Evolutionary conservation across 2,329 filamentous ascomycete genomes (phyloP).

Genomic region (Aspergillus brasiliensis): DNA sequence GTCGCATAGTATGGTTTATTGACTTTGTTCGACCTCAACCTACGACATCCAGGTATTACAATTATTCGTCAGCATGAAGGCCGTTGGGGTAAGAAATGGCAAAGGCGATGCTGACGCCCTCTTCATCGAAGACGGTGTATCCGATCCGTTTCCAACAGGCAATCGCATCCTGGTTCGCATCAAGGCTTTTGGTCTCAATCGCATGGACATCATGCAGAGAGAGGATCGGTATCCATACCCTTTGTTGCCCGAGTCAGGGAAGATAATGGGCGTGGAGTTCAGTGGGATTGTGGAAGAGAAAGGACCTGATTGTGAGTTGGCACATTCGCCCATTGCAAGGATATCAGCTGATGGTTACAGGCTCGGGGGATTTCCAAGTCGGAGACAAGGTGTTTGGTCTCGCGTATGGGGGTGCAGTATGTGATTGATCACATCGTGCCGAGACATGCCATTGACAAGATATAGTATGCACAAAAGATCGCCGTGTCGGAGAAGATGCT

Average conservation of each 20-base stretch:
- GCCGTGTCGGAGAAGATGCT: slow-evolving; percentile 76
- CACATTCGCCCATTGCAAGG: fast-evolving
- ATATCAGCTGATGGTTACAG: background rate
- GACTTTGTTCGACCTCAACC: too few relatives aligned
- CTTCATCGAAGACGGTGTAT: background rate
- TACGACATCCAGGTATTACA: background rate
- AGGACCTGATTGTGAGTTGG: background rate
- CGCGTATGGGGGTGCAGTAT: background rate
- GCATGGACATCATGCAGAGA: slow-evolving; percentile 2
- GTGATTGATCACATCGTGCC: background rate
- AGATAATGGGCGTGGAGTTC: slow-evolving; percentile 1
- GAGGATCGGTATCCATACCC: slow-evolving; percentile 1
- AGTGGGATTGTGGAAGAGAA: background rate
- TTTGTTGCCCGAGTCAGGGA: background rate
- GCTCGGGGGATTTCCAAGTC: background rate
- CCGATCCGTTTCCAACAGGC: background rate
- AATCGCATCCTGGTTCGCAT: background rate
- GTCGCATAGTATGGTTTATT: background rate
- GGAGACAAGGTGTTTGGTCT: slow-evolving; percentile 1
- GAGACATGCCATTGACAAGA: slow-evolving; percentile 34
- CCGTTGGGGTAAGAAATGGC: background rate
- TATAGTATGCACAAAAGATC: slow-evolving; percentile 77
- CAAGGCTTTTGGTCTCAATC: background rate
- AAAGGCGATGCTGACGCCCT: background rate
- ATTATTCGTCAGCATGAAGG: background rate